Base-by-base conservation (phyloP, 1,284 basidiomycete genomes). In the Rhodofomes roseus region DNA sequence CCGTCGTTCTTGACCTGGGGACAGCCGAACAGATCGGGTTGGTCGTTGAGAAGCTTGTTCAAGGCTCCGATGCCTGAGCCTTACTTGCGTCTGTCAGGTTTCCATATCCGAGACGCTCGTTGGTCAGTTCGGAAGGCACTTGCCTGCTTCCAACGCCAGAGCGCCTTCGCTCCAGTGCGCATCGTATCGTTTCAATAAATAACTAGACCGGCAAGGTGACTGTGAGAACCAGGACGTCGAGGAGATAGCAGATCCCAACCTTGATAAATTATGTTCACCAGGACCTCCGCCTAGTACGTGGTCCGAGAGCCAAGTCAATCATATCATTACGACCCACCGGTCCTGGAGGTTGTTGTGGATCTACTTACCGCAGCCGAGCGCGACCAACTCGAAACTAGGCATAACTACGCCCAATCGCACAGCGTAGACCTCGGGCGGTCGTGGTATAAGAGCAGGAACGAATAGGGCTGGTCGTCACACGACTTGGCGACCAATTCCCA, bases 1-100 rank as follows among this genome's bases (percentile, higher is more conserved):
- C 23, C 25, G 20, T 59, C 55, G 18, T 57, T 57, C 34, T 68
- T 62, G 60, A 63, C 59, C 60, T 68, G 53, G 55, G 66, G 61
- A 18, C 1, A 8, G 36, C 72, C 71, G 69, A 92, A 85, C n/a
- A 89, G 74, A 36, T 74, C 61, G 3, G 84, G 81, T 57, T 84
- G 76, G 36, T 71, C 70, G 39, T 74, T 71, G 55, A 92, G 73
- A 50, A 92, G 77, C 52, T 74, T 76, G 39, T 72, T 71, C 58
- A 92, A 73, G 6, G 88, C 83, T 34, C 90, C 90, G 55, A 86
- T 77, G 9, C 89, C 90, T 11, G 88, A 90, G 46, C 89, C 89
- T 88, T 63, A 23, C 54, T 34, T 22, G 16, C 31, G 23, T 40
- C 23, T 2, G 43, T 40, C 7, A 53, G 51, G 9, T 18, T 2